A percentile compares a stretch with the other conserved stretches of the same genome.
Conservation (phyloP, 495 filamentous ascomycete genomes). For the Neurospora sp. region DNA sequence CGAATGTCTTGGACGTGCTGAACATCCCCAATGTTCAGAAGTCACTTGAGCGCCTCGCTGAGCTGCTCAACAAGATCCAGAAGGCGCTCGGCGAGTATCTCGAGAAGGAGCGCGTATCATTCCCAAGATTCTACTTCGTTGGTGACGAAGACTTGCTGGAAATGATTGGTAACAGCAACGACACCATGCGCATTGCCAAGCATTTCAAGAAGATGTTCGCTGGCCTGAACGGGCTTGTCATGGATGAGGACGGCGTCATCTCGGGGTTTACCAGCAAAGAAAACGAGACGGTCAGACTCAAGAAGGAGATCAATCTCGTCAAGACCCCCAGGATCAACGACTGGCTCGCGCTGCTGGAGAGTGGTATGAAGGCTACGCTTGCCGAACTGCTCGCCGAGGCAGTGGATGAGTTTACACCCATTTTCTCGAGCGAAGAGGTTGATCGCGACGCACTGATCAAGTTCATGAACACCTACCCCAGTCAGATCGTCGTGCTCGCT, state of each 20-base stretch:
- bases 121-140: constrained; percentile 98
- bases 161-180: constrained; percentile 98
- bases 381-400: constrained; percentile 86
- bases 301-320: constrained; percentile 79
- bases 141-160: constrained; percentile 98
- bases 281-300: constrained; percentile 78
- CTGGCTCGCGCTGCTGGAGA: constrained; percentile 86
- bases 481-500: constrained; percentile 90
- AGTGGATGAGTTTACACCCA: constrained; percentile 59
- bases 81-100: constrained; percentile 98
- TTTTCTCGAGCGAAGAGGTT: constrained; percentile 58
- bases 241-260: constrained; percentile 84
- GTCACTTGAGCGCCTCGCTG: constrained; percentile 84
- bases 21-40: constrained; percentile 93
- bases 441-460: constrained; percentile 57
- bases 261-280: constrained; percentile 92
- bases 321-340: constrained; percentile 97
- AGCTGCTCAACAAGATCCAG: constrained; percentile 96
- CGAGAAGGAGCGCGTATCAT: constrained; percentile 91
- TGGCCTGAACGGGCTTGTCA: constrained; percentile 76
- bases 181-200: constrained; percentile 88
- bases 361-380: constrained; percentile 85
- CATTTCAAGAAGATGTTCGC: constrained; percentile 99
- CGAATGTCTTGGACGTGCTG: constrained; percentile 88
- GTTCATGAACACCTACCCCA: constrained; percentile 74